Percentiles rank a stretch among this genome's conserved stretches.
Conservation (phyloP, 2,329 filamentous ascomycete genomes). For the Phaeophleospora eucalypticola region DNA sequence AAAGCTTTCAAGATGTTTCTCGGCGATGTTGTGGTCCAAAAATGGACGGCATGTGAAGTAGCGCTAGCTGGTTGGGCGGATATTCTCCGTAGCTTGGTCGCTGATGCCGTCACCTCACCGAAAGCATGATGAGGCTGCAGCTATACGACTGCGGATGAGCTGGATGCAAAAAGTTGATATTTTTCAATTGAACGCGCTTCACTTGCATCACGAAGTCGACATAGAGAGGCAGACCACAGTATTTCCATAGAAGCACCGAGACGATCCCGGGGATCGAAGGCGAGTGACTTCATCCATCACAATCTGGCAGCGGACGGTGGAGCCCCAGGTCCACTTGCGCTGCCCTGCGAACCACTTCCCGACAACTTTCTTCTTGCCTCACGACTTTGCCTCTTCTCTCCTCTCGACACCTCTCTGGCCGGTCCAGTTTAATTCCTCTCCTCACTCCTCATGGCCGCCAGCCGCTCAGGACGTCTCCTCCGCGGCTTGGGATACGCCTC, state of each 20-base stretch:
- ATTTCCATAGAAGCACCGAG: neutral
- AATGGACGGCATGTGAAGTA: neutral
- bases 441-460: conserved; percentile 23
- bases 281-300: neutral
- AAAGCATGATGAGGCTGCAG: neutral
- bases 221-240: neutral
- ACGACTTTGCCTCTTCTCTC: neutral
- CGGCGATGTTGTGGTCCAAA: too few species aligned
- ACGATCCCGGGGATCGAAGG: neutral
- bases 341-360: neutral
- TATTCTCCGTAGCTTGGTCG: neutral
- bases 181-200: neutral
- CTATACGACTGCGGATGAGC: neutral
- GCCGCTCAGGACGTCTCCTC: conserved; percentile 38
- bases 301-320: neutral
- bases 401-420: neutral
- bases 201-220: neutral
- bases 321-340: neutral
- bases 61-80: neutral
- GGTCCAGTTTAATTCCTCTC: conserved; percentile 3
- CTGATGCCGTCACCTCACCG: neutral
- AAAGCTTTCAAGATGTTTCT: too few species aligned
- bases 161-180: too few species aligned
- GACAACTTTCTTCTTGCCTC: neutral
- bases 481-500: conserved; percentile 58